These are phyloP conservation scores for Fusarium irregulare DNA, from an alignment of 2,329 filamentous ascomycete genomes.

Conservation along the genomic window DNA sequence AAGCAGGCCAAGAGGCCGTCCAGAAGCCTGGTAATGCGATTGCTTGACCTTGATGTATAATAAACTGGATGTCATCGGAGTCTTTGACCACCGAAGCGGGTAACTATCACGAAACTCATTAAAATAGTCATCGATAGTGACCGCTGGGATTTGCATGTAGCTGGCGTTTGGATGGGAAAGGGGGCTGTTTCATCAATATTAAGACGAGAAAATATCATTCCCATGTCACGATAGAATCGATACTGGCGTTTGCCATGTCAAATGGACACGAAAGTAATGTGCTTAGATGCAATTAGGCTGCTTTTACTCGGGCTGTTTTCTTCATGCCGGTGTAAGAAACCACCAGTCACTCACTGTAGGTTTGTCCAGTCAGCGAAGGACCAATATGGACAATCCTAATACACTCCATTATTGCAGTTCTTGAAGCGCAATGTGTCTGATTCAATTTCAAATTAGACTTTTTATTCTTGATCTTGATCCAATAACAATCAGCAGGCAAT, in stretches of 20 bases:
- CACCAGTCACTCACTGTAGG: background rate
- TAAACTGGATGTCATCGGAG: conserved; percentile 33
- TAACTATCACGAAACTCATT: conserved; percentile 2
- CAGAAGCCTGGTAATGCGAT: conserved; percentile 25
- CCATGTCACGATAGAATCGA: background rate
- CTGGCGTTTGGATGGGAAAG: conserved; percentile 42
- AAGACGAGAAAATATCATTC: conserved; percentile 10
- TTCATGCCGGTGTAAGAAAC: background rate
- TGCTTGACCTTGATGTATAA: conserved; percentile 37
- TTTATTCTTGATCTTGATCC: background rate
- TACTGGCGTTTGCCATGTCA: background rate
- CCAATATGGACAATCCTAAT: background rate
- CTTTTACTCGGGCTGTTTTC: background rate
- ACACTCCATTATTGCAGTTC: background rate
- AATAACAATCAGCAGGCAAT: background rate
- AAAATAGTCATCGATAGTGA: conserved; percentile 8
- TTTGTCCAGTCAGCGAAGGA: background rate
- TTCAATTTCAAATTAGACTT: background rate
- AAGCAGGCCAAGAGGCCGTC: conserved; percentile 16
- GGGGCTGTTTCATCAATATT: conserved; percentile 19
- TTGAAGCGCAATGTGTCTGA: background rate
- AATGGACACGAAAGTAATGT: background rate
- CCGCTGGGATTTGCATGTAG: conserved; percentile 20
- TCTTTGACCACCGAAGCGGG: conserved; percentile 6
- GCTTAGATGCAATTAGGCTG: background rate